Base-by-base conservation (phyloP, 75 land plant species). In the Selaginella moellendorffii region DNA sequence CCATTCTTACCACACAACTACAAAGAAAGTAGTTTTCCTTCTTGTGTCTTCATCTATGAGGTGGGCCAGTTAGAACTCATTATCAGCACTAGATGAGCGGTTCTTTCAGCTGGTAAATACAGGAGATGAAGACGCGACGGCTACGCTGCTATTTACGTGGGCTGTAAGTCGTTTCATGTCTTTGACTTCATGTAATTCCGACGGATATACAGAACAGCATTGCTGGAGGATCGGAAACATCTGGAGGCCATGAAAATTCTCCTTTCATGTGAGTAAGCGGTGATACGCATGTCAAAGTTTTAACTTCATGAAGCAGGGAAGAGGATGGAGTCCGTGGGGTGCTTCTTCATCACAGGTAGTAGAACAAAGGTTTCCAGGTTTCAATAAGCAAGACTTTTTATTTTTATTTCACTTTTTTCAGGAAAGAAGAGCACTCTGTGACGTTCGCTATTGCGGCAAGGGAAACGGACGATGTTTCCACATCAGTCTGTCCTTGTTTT, bases 1-100 rank as follows among this genome's bases (percentile, higher is more conserved):
- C 98, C 98, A 60, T 93, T 93, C 66, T 85, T 93, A 65, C 98
- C 98, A 25, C 86, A 93, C 71, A 84, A 93, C 71, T 93, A 93
- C 68, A 56, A 74, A 29, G 98, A 93, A 27, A 93, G 98, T 77
- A 90, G 98, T 74, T 80, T 85, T 61, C 98, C 98, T 14, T 46
- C 82, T 1, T 76, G 85, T 54, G 96, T 86, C 54, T 93, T 93
- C 73, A 84, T 79, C 8, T 93, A 93, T 62, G 84, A 84, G 30
- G 98, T 93, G 79, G 76, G 87, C 59, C 22, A 30, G 23, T 51
- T 29, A 68, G 27, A 1, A 2, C 19, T n/a, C n/a, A n/a, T n/a
- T 28, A 65, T 65, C 27, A n/a, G n/a, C n/a, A n/a, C n/a, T n/a
- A n/a, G n/a, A n/a, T n/a, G n/a, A n/a, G n/a, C n/a, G n/a, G 46